A percentile compares a stretch with the other conserved stretches of the same genome.
These are phyloP conservation scores for barrel medic (Medicago truncatula) DNA, from an alignment of 306 rosid species.

Conservation along the genomic window DNA sequence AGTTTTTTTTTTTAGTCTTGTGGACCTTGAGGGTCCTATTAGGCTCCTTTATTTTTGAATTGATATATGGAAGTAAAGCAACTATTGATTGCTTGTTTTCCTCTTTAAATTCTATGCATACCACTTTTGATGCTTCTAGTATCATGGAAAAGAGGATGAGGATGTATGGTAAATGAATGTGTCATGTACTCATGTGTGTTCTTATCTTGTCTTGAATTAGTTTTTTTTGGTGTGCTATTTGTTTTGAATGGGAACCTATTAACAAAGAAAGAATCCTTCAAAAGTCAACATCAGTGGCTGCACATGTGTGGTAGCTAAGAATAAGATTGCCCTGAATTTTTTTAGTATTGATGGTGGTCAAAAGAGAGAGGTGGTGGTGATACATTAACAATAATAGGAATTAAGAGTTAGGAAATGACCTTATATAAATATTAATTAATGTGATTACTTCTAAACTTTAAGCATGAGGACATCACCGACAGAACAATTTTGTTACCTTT, in stretches of 20 bases:
- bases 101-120: neutral
- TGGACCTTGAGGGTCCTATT: constrained; percentile 31
- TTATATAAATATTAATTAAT: constrained; percentile 5
- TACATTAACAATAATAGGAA: constrained; percentile 23
- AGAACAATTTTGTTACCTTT: constrained; percentile 9
- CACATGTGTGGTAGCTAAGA: constrained; percentile 48
- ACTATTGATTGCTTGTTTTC: constrained; percentile 2
- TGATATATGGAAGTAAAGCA: constrained; percentile 1
- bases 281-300: constrained; percentile 51
- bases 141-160: constrained; percentile 21
- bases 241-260: constrained; percentile 41
- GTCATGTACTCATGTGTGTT: neutral
- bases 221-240: neutral
- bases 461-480: constrained; percentile 30
- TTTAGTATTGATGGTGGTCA: constrained; percentile 36
- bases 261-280: constrained; percentile 33
- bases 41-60: constrained; percentile 34
- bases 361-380: constrained; percentile 22
- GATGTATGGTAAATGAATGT: neutral
- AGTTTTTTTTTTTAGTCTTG: constrained; percentile 19
- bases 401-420: constrained; percentile 3
- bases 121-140: constrained; percentile 22
- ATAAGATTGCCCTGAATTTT: constrained; percentile 37
- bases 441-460: constrained; percentile 5
- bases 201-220: constrained; percentile 22